Percentiles rank a stretch among this genome's conserved stretches.
Evolutionary conservation across 352 stramenopile genomes (phyloP).

Genomic region (Pythium scleroteichum): DNA sequence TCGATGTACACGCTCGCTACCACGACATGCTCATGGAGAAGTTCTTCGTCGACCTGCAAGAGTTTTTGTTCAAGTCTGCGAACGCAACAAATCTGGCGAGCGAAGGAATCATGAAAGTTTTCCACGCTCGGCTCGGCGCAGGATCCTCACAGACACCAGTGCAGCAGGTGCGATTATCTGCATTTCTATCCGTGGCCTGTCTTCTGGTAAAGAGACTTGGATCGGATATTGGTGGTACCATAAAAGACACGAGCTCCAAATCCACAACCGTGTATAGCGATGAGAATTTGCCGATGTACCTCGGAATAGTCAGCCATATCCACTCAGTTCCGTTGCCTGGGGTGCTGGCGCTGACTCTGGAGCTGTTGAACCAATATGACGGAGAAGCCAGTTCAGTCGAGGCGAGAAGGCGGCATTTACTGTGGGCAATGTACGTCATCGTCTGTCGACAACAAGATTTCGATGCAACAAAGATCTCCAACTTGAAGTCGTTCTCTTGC

Average conservation of each 20-base stretch:
- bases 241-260: neutral
- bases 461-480: neutral
- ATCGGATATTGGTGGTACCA: conserved; percentile 17
- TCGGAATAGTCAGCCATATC: conserved; percentile 15
- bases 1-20: conserved; percentile 15
- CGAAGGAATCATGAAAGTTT: neutral
- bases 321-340: conserved; percentile 1
- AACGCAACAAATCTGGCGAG: conserved; percentile 22
- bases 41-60: conserved; percentile 53
- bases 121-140: neutral
- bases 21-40: conserved; percentile 69
- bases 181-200: conserved; percentile 40
- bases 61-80: conserved; percentile 54
- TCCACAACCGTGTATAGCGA: neutral
- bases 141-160: neutral
- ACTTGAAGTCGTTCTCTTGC: neutral
- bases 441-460: conserved; percentile 42
- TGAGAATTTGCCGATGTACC: neutral
- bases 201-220: conserved; percentile 51
- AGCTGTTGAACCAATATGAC: conserved; percentile 15
- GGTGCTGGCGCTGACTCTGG: conserved; percentile 2
- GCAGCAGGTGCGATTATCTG: conserved; percentile 17
- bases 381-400: neutral
- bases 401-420: neutral
- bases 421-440: conserved; percentile 23